Evolutionary conservation across 768 basidiomycete genomes (phyloP).

Genomic region (Psilocybe subaeruginosa): DNA sequence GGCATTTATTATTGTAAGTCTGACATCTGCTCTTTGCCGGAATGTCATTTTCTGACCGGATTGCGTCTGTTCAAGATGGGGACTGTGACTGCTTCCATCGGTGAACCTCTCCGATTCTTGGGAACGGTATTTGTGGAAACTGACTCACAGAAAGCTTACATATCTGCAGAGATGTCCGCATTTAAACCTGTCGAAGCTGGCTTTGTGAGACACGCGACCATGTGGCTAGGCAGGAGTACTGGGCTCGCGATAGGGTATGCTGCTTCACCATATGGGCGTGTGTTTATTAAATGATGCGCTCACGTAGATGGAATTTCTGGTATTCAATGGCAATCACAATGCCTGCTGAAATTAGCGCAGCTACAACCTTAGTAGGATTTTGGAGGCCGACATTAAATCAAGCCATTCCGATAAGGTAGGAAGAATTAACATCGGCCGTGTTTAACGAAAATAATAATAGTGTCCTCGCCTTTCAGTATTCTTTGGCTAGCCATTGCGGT

Average conservation of each 20-base stretch:
- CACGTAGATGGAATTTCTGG: slow-evolving; percentile 44
- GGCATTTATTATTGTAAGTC: slow-evolving; percentile 43
- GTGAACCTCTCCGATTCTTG: slow-evolving; percentile 12
- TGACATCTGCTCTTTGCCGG: not conserved
- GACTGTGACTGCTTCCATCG: slow-evolving; percentile 33
- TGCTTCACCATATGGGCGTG: not conserved
- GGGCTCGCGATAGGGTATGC: slow-evolving; percentile 30
- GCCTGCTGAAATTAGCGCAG: slow-evolving; percentile 57
- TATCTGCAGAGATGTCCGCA: slow-evolving; percentile 55
- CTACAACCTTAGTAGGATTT: slow-evolving; percentile 47
- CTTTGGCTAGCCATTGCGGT: slow-evolving; percentile 34
- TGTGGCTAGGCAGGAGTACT: slow-evolving; percentile 49
- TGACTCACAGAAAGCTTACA: slow-evolving; percentile 22
- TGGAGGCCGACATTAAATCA: slow-evolving; percentile 30
- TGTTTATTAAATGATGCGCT: not conserved
- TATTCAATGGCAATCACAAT: slow-evolving; percentile 40
- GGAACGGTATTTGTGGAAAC: not conserved
- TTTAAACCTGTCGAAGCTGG: slow-evolving; percentile 64
- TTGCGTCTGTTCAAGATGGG: slow-evolving; percentile 29
- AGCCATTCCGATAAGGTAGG: slow-evolving; percentile 28
- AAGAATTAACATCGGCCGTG: not conserved
- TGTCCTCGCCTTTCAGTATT: slow-evolving; percentile 13
- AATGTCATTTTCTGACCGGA: not conserved
- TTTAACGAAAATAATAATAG: not conserved
- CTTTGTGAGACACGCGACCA: slow-evolving; percentile 49